These are phyloP conservation scores for Candida saitoana DNA, from an alignment of 805 yeast genomes.

Conservation along the genomic window DNA sequence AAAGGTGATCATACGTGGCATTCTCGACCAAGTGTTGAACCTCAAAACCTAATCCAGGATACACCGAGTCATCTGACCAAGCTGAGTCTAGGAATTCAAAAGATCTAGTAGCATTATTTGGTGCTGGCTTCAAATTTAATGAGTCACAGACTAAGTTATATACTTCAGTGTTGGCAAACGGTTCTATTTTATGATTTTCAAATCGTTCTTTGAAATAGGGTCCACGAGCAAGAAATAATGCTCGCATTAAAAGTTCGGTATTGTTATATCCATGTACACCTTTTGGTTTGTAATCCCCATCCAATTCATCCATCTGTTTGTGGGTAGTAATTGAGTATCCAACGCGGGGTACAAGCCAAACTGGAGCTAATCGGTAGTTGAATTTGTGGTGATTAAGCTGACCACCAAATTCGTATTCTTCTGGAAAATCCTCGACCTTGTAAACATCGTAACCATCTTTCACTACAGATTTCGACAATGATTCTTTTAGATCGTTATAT, in stretches of 20 bases:
- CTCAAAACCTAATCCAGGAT: constrained; percentile 49
- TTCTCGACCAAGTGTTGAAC: constrained; percentile 42
- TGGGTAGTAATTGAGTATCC: constrained; percentile 74
- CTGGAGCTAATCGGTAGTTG: constrained; percentile 68
- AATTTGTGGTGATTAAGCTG: constrained; percentile 29
- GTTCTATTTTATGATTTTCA: constrained; percentile 38
- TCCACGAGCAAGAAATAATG: constrained; percentile 74
- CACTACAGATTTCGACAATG: constrained; percentile 21
- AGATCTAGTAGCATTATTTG: constrained; percentile 64
- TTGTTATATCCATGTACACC: constrained; percentile 89
- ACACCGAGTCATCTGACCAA: constrained; percentile 46
- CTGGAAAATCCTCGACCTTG: constrained; percentile 50
- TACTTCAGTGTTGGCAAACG: constrained; percentile 69
- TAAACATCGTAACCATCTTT: constrained; percentile 42
- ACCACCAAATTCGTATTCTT: constrained; percentile 55
- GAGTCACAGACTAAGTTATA: constrained; percentile 73
- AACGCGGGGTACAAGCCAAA: constrained; percentile 79
- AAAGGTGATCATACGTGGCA: constrained; percentile 51
- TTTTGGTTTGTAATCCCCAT: constrained; percentile 50
- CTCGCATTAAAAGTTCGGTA: constrained; percentile 75
- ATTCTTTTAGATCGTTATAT: constrained; percentile 36
- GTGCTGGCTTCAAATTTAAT: constrained; percentile 45
- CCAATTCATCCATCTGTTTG: constrained; percentile 47
- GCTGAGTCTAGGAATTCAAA: constrained; percentile 3
- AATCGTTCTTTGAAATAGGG: constrained; percentile 58